Percentiles rank a stretch among this genome's conserved stretches.
These are phyloP conservation scores for Exophiala phaeomuriformis DNA, from an alignment of 2,329 filamentous ascomycete genomes.

Conservation along the genomic window DNA sequence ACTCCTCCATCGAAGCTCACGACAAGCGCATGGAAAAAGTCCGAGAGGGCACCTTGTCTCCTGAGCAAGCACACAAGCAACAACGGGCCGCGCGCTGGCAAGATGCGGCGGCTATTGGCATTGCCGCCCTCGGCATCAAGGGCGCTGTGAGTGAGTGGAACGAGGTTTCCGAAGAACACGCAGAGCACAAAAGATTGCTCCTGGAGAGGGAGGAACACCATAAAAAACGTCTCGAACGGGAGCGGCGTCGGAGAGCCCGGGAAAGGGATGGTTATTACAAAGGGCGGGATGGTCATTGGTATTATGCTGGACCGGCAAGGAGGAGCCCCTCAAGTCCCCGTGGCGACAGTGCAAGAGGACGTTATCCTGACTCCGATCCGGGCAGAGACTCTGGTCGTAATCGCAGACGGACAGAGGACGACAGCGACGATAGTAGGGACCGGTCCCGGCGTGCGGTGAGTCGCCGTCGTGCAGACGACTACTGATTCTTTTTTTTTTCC, in stretches of 20 bases:
- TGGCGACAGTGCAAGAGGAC: conserved; percentile 5
- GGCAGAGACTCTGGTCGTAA: conserved; percentile 16
- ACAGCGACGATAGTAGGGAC: conserved; percentile 4
- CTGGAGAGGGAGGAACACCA: conserved; percentile 37
- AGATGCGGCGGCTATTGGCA: conserved; percentile 58
- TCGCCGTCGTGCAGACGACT: conserved; percentile 13
- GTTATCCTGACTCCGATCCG: conserved; percentile 14
- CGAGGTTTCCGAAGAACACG: conserved; percentile 57
- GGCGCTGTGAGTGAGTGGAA: conserved; percentile 60
- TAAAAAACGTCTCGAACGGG: conserved; percentile 23
- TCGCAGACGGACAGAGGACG: conserved; percentile 13
- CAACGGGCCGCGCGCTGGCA: conserved; percentile 57
- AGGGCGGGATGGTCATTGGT: conserved; percentile 25
- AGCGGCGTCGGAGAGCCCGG: conserved; percentile 17
- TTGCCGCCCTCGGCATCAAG: conserved; percentile 63
- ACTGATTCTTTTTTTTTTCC: conserved; percentile 2
- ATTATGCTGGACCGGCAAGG: conserved; percentile 23
- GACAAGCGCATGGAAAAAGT: conserved; percentile 55
- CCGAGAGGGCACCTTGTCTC: conserved; percentile 54
- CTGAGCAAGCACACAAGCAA: conserved; percentile 56
- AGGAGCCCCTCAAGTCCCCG: conserved; percentile 21
- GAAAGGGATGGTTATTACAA: conserved; percentile 26
- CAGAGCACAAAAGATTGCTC: conserved; percentile 50
- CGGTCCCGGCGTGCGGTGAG: conserved; percentile 17
- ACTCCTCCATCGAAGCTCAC: conserved; percentile 56